Conservation (phyloP, 345 rosid species). For the Eutrema japonicum region DNA sequence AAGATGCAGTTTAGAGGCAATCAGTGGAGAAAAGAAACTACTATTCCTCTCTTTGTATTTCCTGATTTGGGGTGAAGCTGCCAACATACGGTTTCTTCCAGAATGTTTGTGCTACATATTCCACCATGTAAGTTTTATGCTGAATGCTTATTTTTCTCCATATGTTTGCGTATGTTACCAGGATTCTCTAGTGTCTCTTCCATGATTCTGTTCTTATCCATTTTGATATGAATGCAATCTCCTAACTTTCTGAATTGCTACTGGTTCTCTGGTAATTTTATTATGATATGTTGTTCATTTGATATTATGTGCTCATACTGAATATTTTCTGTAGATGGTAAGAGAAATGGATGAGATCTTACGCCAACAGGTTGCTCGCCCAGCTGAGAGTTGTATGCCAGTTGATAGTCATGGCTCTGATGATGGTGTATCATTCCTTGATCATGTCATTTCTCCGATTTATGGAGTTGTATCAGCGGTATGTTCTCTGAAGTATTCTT, state of each 20-base stretch:
- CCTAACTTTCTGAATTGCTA: slow-evolving; percentile 21
- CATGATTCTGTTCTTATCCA: slow-evolving; percentile 4
- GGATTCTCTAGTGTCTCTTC: slow-evolving; percentile 8
- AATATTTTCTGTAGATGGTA: slow-evolving; percentile 64
- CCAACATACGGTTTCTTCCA: slow-evolving; percentile 85
- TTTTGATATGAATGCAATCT: slow-evolving; percentile 16
- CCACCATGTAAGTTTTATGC: slow-evolving; percentile 72
- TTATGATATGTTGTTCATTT: neutral
- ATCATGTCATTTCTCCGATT: slow-evolving; percentile 77
- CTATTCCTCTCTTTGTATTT: slow-evolving; percentile 81
- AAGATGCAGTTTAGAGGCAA: slow-evolving; percentile 72
- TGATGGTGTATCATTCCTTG: slow-evolving; percentile 74
- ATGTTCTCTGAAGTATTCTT: slow-evolving; percentile 42
- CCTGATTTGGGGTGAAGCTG: slow-evolving; percentile 95
- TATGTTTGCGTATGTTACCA: slow-evolving; percentile 6
- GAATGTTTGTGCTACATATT: slow-evolving; percentile 96
- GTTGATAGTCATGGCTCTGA: slow-evolving; percentile 67
- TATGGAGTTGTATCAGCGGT: slow-evolving; percentile 89
- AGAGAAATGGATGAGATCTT: slow-evolving; percentile 91
- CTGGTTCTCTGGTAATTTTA: neutral
- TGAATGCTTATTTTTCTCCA: slow-evolving; percentile 25
- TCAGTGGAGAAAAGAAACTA: slow-evolving; percentile 79
- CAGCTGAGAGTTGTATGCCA: slow-evolving; percentile 77
- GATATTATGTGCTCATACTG: slow-evolving; percentile 21
- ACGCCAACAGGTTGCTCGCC: slow-evolving; percentile 72